A percentile compares a stretch with the other conserved stretches of the same genome.
phyloP scores from a whole-genome alignment of 805 yeast species.

The Cyberlindnera suaveolens region DNA sequence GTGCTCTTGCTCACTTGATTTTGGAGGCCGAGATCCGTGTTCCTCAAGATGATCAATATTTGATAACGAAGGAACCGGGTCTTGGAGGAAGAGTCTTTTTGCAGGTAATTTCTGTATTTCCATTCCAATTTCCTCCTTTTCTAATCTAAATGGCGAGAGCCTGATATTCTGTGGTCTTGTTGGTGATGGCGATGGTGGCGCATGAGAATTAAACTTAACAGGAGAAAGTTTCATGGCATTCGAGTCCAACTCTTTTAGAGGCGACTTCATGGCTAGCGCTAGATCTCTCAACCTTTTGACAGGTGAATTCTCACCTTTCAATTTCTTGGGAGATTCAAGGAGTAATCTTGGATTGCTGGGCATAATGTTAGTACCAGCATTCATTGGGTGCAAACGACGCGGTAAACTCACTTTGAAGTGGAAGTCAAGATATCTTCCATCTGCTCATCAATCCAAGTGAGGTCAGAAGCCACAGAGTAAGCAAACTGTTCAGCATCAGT shows the following conservation, averaged over 20 bases:
- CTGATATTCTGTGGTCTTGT: not conserved
- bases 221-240: constrained; percentile 19
- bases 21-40: too few species aligned
- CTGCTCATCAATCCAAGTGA: constrained; percentile 37
- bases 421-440: constrained; percentile 29
- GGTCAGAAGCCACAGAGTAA: constrained; percentile 31
- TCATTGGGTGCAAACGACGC: not conserved
- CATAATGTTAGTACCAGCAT: constrained; percentile 9
- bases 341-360: constrained; percentile 20
- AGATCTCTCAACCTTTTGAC: constrained; percentile 19
- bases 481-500: constrained; percentile 35
- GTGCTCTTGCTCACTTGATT: too few species aligned
- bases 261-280: constrained; percentile 17
- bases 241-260: constrained; percentile 14
- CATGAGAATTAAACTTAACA: constrained; percentile 10
- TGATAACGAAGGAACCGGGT: too few species aligned
- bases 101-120: too few species aligned
- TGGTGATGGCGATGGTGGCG: constrained; percentile 3
- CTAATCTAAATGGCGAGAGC: not conserved
- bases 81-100: too few species aligned
- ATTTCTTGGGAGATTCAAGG: constrained; percentile 22
- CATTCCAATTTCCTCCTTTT: not conserved
- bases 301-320: constrained; percentile 23
- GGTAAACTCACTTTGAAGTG: constrained; percentile 19
- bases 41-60: too few species aligned